Conservation (phyloP, 768 basidiomycete genomes). For the Mycena polygramma region DNA sequence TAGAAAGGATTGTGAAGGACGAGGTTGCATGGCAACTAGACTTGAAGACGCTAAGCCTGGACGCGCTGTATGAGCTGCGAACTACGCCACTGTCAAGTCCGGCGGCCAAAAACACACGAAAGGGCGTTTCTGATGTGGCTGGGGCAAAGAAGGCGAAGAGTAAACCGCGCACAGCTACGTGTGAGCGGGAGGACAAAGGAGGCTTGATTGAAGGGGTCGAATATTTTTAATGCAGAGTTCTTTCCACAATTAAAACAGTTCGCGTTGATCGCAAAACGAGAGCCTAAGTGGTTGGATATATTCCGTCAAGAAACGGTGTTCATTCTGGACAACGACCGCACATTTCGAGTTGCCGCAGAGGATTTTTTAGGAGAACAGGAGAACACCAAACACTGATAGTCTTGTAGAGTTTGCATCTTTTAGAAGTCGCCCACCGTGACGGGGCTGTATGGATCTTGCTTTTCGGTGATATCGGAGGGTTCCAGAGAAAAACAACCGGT, state of each 20-base stretch:
- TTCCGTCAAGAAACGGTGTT: neutral
- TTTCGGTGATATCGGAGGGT: constrained; percentile 22
- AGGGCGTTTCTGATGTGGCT: constrained; percentile 10
- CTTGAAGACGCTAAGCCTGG: constrained; percentile 41
- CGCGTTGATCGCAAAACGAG: constrained; percentile 19
- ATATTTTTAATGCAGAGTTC: constrained; percentile 43
- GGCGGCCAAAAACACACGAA: constrained; percentile 7
- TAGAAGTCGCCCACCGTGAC: constrained; percentile 4
- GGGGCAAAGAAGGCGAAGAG: constrained; percentile 11
- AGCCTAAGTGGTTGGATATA: neutral
- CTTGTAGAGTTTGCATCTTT: constrained; percentile 13
- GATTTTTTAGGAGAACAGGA: neutral
- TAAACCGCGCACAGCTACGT: constrained; percentile 23
- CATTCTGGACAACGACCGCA: constrained; percentile 17
- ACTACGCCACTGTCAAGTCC: constrained; percentile 23
- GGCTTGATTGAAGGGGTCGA: constrained; percentile 48
- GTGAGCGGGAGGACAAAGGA: constrained; percentile 23
- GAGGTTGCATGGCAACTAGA: constrained; percentile 52
- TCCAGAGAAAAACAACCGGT: neutral
- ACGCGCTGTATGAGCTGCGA: constrained; percentile 37
- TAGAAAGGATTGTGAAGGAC: constrained; percentile 50
- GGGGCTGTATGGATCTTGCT: neutral
- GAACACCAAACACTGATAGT: constrained; percentile 33
- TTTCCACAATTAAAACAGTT: neutral
- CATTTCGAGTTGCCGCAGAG: neutral